A percentile compares a stretch with the other conserved stretches of the same genome.
Conservation (phyloP, 352 stramenopile species). For the Pythium folliculosum region DNA sequence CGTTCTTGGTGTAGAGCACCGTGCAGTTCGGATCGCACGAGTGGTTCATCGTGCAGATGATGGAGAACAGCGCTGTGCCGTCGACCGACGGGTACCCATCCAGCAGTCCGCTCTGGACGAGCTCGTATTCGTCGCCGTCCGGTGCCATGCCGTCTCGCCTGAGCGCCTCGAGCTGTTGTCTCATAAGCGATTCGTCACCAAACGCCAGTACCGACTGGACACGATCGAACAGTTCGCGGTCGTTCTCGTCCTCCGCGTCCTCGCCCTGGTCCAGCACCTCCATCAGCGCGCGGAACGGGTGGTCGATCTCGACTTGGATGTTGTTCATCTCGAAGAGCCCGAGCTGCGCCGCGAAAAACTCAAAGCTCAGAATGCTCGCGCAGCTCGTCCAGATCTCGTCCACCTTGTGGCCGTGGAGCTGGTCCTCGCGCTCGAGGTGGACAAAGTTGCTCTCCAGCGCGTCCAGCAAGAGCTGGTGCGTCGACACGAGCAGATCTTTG, state of each 20-base stretch:
- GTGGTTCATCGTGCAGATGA: conserved; percentile 91
- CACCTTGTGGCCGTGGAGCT: conserved; percentile 54
- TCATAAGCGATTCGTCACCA: conserved; percentile 6
- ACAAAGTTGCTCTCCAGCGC: conserved; percentile 72
- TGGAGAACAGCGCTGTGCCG: conserved; percentile 82
- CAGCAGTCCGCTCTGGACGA: conserved; percentile 11
- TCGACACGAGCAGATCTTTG: conserved; percentile 60
- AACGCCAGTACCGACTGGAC: conserved; percentile 26
- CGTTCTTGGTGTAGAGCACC: conserved; percentile 53
- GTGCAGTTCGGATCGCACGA: conserved; percentile 76
- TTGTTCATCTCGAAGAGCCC: conserved; percentile 98
- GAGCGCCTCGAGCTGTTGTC: conserved; percentile 4
- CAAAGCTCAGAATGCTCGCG: conserved; percentile 67
- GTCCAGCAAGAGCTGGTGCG: conserved; percentile 64
- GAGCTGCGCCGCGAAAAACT: conserved; percentile 90
- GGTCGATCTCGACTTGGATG: conserved; percentile 90
- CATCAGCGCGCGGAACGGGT: conserved; percentile 74
- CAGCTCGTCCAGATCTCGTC: conserved; percentile 65
- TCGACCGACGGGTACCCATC: conserved; percentile 67
- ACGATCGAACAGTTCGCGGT: conserved; percentile 36
- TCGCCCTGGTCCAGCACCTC: conserved; percentile 64
- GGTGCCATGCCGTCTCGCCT: conserved; percentile 1
- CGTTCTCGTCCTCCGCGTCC: conserved; percentile 27
- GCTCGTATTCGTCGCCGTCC: background rate
- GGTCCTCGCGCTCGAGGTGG: conserved; percentile 59